These are phyloP conservation scores for Solanum chilense DNA, from an alignment of 257 asterid genomes.

Conservation along the genomic window DNA sequence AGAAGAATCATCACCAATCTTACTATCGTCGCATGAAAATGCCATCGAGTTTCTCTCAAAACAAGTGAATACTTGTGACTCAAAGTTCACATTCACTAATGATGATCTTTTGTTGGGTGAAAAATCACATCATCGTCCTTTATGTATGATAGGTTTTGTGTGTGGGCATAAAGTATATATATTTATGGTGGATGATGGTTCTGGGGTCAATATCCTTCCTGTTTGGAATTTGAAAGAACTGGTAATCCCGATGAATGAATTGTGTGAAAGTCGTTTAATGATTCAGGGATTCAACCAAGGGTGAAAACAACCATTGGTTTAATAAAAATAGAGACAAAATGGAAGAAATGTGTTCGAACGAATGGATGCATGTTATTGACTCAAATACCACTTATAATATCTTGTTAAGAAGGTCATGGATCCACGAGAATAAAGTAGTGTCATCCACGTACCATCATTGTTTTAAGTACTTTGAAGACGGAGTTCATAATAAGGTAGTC, in stretches of 20 bases:
- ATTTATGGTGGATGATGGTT: not conserved
- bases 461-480: too few relatives aligned
- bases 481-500: too few relatives aligned
- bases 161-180: too few relatives aligned
- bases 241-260: not conserved
- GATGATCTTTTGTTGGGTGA: not conserved
- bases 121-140: not conserved
- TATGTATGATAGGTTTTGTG: not conserved
- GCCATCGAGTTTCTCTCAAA: not conserved
- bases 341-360: too few relatives aligned
- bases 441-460: too few relatives aligned
- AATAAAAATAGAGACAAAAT: too few relatives aligned
- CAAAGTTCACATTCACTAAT: not conserved
- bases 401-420: too few relatives aligned
- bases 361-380: too few relatives aligned
- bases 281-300: not conserved
- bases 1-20: not conserved
- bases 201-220: accelerated
- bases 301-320: not conserved
- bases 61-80: not conserved
- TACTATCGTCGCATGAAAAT: not conserved
- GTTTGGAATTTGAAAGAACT: accelerated
- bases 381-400: too few relatives aligned
- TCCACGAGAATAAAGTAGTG: too few relatives aligned
- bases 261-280: not conserved